These are phyloP conservation scores for Fusarium ramigenum DNA, from an alignment of 2,329 filamentous ascomycete species.

Conservation along the genomic window DNA sequence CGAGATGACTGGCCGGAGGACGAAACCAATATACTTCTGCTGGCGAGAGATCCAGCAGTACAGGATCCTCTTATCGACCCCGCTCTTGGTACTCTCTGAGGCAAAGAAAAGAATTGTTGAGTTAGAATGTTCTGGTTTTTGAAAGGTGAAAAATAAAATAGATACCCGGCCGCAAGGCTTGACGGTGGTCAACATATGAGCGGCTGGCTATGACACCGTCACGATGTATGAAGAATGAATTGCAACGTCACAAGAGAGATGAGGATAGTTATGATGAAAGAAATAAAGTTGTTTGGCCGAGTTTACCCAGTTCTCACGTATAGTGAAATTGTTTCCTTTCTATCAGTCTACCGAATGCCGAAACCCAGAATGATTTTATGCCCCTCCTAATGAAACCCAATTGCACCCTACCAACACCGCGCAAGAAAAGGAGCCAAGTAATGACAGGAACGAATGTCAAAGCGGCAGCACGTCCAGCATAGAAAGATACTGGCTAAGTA, in stretches of 20 bases:
- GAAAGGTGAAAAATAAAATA: constrained; percentile 30
- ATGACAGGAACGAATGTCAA: background rate
- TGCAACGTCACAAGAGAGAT: constrained; percentile 11
- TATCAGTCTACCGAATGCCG: constrained; percentile 21
- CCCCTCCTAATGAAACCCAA: background rate
- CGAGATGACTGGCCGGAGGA: constrained; percentile 56
- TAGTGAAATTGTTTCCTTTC: constrained; percentile 22
- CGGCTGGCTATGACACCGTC: background rate
- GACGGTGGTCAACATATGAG: background rate
- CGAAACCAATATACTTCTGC: constrained; percentile 54
- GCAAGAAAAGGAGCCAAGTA: constrained; percentile 12
- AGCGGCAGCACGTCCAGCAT: background rate
- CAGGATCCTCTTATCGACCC: constrained; percentile 47
- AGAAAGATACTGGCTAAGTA: background rate
- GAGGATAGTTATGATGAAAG: background rate
- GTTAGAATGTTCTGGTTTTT: constrained; percentile 13
- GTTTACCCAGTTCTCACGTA: background rate
- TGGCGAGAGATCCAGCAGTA: constrained; percentile 45
- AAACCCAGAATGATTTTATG: constrained; percentile 7
- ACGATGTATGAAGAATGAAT: constrained; percentile 24
- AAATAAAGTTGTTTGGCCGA: background rate
- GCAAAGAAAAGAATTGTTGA: background rate
- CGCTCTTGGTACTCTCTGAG: constrained; percentile 36
- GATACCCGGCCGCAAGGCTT: constrained; percentile 38
- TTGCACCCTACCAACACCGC: constrained; percentile 23